Base-by-base conservation (phyloP, 1,284 basidiomycete genomes). In the Cutaneotrichosporon cutaneum region DNA sequence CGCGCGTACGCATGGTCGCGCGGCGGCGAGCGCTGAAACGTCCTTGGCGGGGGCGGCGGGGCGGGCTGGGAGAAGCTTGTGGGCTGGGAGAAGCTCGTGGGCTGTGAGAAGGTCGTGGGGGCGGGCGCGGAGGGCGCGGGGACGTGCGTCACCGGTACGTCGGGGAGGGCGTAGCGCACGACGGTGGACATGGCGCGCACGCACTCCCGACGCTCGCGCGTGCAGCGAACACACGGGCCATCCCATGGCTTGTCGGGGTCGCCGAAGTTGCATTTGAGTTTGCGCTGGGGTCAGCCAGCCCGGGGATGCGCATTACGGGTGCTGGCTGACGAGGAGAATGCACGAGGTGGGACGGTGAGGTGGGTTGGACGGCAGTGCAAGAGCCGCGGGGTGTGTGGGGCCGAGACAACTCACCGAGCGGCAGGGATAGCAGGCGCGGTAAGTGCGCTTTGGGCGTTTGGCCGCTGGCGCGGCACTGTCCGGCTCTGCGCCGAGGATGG, bases 231-330 rank as follows among this genome's bases (percentile, higher is more conserved):
- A 21, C 63, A 64, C 4, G 63, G 63, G 3, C 63, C 63, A 21
- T 61, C 60, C 63, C 63, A 64, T 14, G 63, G 63, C 22, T 27
- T 45, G 44, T 64, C 61, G 8, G 63, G 63, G 50, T 64, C 63
- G 13, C 63, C 63, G 27, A 64, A 64, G 42, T 42, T 56, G 54
- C 63, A 64, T 32, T 64, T 64, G 26, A 64, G 63, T 36, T 64
- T 64, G 33, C 63, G 56, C 63, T 64, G 57, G 16, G 22, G 26
- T 58, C 9, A 58, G 39, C 5, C n/a, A n/a, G n/a, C n/a, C n/a
- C n/a, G n/a, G n/a, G n/a, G n/a, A n/a, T n/a, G n/a, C n/a, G 24
- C 18, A 6, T 8, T 8, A 9, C 18, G 18, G 5, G 39, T n/a
- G 18, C 3, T n/a, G 39, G 18, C 3, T 18, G 18, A n/a, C 6